Evolutionary conservation across 2,329 filamentous ascomycete genomes (phyloP), one percentile per base, ranked within the genome.

Genomic region (Pseudocercospora cruenta): DNA sequence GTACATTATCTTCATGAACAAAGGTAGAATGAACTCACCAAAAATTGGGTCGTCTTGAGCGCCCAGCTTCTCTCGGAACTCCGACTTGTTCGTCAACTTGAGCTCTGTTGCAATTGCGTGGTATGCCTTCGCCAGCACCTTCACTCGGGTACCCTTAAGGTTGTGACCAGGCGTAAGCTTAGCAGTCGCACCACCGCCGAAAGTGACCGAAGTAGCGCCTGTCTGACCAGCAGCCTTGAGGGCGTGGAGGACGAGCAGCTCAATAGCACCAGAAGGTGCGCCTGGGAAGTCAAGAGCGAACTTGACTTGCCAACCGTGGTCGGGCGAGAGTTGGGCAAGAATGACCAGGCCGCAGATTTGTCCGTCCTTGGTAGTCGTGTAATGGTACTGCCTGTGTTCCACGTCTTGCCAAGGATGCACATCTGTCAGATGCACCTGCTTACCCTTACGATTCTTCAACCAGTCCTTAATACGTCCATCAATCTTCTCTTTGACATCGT

Each of bases 261-360:
- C 94, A 69, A 97, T 97, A 36, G 91, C 90, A 55, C 94, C 94
- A 53, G 88, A 92, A n/a, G 94, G 91, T 0, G 93, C 87, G 26
- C 87, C 88, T 0, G 93, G 94, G 84, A 97, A 97, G 79, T 97
- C 93, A 62, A 97, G 88, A n/a, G 91, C 91, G 83, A 95, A 97
- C 82, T 97, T 97, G 77, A 97, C 90, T 82, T 97, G 94, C 88
- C 93, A 96, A 62, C 94, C 94, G 77, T 96, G 88, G 39, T 87
- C 84, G 1, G 93, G 92, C 3, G 91, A 87, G 28, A 97, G 87
- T 78, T 93, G 91, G 61, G 91, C 91, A 73, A 97, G 83, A 8
- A 94, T 89, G n/a, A 94, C 90, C 65, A 97, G 86, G 36, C 91
- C 90, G 49, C 85, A 85, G 64, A 97, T 87, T 66, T 85, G 87